Evolutionary conservation across 176 grass and related monocot genomes (phyloP).

Genomic region (Aechmea fasciata): DNA sequence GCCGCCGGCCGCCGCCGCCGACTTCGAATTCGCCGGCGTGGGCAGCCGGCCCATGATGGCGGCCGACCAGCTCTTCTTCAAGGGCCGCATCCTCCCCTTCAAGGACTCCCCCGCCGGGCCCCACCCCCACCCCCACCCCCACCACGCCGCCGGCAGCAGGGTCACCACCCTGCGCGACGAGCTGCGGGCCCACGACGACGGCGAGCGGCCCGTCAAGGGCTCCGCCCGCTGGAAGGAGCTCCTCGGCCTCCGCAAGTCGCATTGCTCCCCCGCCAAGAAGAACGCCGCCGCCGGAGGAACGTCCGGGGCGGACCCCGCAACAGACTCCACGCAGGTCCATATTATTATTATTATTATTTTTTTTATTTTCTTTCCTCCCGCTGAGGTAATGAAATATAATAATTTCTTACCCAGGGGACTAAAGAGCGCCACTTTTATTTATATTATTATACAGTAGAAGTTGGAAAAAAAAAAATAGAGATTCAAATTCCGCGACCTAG

Average conservation of each 20-base stretch:
- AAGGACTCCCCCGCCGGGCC: slow-evolving; percentile 29
- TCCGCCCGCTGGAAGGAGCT: not conserved
- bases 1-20: slow-evolving; percentile 21
- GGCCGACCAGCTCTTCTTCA: slow-evolving; percentile 97
- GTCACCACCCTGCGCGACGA: slow-evolving; percentile 33
- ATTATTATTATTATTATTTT: too few relatives aligned
- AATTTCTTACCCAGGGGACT: too few relatives aligned
- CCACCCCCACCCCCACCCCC: not conserved
- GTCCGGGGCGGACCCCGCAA: too few relatives aligned
- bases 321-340: too few relatives aligned
- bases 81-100: slow-evolving; percentile 77
- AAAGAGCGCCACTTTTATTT: too few relatives aligned
- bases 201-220: slow-evolving; percentile 27
- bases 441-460: too few relatives aligned
- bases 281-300: too few relatives aligned
- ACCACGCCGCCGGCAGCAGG: not conserved
- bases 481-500: too few relatives aligned
- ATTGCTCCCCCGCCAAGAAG: too few relatives aligned
- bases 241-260: not conserved
- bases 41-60: slow-evolving; percentile 83
- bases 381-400: too few relatives aligned
- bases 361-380: too few relatives aligned
- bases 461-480: too few relatives aligned
- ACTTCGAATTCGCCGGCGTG: slow-evolving; percentile 87
- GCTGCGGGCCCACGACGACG: slow-evolving; percentile 29